Conservation (phyloP, 169 alveolate species). For the Haemoproteus tartakovskyi region DNA sequence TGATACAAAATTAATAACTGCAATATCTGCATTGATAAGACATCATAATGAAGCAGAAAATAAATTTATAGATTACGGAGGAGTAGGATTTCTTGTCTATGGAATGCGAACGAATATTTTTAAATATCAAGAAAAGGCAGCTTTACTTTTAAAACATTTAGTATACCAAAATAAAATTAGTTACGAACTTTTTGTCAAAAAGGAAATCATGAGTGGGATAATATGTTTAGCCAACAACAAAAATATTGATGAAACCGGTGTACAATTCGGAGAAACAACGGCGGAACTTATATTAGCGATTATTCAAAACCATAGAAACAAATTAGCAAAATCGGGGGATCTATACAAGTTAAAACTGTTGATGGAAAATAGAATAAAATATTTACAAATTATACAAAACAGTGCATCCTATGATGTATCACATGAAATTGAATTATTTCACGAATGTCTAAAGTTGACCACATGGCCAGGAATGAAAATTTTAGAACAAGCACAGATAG, state of each 20-base stretch:
- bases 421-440: conserved; percentile 39
- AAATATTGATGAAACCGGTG: conserved; percentile 55
- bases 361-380: conserved; percentile 37
- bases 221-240: conserved; percentile 33
- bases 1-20: conserved; percentile 55
- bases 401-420: conserved; percentile 62
- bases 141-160: conserved; percentile 56
- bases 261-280: conserved; percentile 65
- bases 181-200: conserved; percentile 38
- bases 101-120: conserved; percentile 60
- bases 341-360: conserved; percentile 11
- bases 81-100: conserved; percentile 47
- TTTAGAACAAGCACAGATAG: too few relatives aligned
- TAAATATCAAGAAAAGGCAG: conserved; percentile 61
- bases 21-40: conserved; percentile 54
- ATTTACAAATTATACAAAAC: conserved; percentile 26
- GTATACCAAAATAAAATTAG: conserved; percentile 48
- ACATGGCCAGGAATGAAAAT: too few relatives aligned
- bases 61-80: conserved; percentile 62
- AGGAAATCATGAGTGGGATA: conserved; percentile 50
- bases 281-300: conserved; percentile 51
- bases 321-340: conserved; percentile 36
- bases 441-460: conserved; percentile 41
- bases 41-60: conserved; percentile 66
- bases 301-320: conserved; percentile 58